Conservation (phyloP, 768 basidiomycete genomes). For the Pleurotus cornucopiae region DNA sequence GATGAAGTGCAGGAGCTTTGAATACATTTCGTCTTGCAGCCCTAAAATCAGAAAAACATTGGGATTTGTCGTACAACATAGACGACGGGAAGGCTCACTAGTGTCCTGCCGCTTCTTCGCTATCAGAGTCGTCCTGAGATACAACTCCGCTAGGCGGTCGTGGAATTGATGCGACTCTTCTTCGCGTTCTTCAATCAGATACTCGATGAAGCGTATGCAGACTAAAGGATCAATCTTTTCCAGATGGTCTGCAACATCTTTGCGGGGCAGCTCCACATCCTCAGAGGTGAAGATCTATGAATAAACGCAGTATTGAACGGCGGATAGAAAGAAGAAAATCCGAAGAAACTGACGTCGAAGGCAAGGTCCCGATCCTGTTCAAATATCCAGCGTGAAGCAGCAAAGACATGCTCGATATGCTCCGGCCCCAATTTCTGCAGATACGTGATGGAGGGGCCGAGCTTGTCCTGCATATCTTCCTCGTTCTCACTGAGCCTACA, state of each 20-base stretch:
- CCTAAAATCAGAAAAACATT: constrained; percentile 27
- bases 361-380: constrained; percentile 67
- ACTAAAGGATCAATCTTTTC: constrained; percentile 65
- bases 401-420: constrained; percentile 77
- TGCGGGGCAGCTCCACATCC: constrained; percentile 84
- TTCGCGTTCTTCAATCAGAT: constrained; percentile 68
- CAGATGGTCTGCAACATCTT: constrained; percentile 72
- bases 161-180: constrained; percentile 73
- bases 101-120: constrained; percentile 59
- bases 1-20: constrained; percentile 77
- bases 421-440: constrained; percentile 87
- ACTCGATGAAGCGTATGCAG: constrained; percentile 81
- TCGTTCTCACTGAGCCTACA: constrained; percentile 78
- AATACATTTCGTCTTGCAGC: constrained; percentile 46
- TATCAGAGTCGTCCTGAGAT: constrained; percentile 62
- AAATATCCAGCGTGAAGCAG: constrained; percentile 83
- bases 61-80: constrained; percentile 4
- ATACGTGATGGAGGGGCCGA: constrained; percentile 82
- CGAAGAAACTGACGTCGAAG: constrained; percentile 53
- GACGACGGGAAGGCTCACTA: constrained; percentile 32
- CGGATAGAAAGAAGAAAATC: background rate
- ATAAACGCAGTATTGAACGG: background rate
- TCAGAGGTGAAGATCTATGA: constrained; percentile 91
- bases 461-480: constrained; percentile 71
- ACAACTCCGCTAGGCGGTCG: constrained; percentile 85